Evolutionary conservation across 805 yeast genomes (phyloP).

Genomic region (Pichia phayaonensis): DNA sequence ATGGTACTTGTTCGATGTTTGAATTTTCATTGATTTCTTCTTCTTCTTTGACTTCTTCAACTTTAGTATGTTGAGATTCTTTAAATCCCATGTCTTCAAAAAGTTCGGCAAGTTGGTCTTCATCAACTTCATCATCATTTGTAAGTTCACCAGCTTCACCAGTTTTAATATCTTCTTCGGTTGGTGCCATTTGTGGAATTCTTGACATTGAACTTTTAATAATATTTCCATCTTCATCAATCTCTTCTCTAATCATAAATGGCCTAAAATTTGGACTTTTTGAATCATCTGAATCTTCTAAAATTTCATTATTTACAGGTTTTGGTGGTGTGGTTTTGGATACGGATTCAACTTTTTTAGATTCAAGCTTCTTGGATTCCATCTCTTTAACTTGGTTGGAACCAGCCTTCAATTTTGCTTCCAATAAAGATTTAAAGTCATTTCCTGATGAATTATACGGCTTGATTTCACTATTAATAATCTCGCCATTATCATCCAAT

Average conservation of each 20-base stretch:
- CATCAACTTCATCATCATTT: conserved; percentile 16
- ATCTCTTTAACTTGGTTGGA: conserved; percentile 15
- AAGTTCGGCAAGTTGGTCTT: conserved; percentile 27
- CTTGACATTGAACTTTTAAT: conserved; percentile 35
- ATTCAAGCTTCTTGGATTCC: conserved; percentile 30
- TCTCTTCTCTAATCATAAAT: conserved; percentile 72
- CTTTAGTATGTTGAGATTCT: background rate
- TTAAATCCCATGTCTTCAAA: conserved; percentile 30
- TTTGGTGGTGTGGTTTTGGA: background rate
- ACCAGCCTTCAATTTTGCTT: background rate
- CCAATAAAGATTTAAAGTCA: background rate
- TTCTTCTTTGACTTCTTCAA: background rate
- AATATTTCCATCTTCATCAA: conserved; percentile 74
- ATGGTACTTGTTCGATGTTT: background rate
- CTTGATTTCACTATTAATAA: conserved; percentile 39
- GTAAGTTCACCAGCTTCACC: conserved; percentile 1
- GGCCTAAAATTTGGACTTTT: conserved; percentile 16
- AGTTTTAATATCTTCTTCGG: background rate
- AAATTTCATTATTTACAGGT: background rate
- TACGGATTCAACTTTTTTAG: background rate
- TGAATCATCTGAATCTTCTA: background rate
- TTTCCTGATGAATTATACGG: conserved; percentile 22
- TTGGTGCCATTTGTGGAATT: conserved; percentile 17
- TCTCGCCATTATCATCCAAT: conserved; percentile 75
- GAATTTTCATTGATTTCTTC: background rate